Percentiles rank a stretch among this genome's conserved stretches.
Conservation (phyloP, 1,139 yeast genomes). For the Lipomyces yarrowii region DNA sequence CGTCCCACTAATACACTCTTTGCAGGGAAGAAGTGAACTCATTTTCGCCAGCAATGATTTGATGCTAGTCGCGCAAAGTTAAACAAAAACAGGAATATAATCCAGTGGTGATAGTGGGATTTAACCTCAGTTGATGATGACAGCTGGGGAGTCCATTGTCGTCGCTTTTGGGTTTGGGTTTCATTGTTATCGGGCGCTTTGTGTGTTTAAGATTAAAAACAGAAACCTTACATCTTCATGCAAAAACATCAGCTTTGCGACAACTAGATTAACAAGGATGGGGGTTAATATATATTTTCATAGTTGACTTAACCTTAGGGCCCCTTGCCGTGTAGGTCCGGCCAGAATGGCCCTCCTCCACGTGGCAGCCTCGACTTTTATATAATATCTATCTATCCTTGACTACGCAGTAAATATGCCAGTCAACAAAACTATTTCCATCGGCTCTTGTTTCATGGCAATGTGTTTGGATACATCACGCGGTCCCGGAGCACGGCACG, state of each 20-base stretch:
- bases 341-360: not conserved
- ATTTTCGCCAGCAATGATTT: not conserved
- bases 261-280: not conserved
- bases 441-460: too few species aligned
- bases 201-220: too few species aligned
- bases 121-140: too few species aligned
- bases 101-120: too few species aligned
- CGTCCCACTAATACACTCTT: constrained; percentile 19
- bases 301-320: not conserved
- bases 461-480: too few species aligned
- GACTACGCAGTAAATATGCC: not conserved
- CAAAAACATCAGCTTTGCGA: not conserved
- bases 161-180: too few species aligned
- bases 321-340: not conserved
- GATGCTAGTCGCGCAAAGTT: not conserved
- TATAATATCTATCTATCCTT: too few species aligned
- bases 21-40: constrained; percentile 12
- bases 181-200: too few species aligned
- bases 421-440: not conserved
- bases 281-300: not conserved
- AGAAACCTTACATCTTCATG: too few species aligned
- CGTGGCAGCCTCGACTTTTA: not conserved
- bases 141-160: too few species aligned
- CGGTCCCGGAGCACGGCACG: too few species aligned
- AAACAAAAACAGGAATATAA: not conserved